Base-by-base conservation (phyloP, 108 stramenopile genomes). In the Nitzschia palea region DNA sequence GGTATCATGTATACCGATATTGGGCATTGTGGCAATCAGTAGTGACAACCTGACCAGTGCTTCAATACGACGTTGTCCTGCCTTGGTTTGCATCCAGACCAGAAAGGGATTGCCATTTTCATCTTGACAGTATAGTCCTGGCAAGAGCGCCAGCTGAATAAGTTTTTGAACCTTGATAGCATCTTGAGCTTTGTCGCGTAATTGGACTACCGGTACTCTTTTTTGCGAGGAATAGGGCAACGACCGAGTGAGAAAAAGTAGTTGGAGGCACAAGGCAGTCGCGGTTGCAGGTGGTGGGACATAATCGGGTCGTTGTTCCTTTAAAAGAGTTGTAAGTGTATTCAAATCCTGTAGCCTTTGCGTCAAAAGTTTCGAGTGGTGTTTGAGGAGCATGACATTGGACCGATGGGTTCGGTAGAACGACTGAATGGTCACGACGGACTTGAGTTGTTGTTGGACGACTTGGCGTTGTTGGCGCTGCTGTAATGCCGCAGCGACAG, bases 221-320 rank as follows among this genome's bases (percentile, higher is more conserved):
- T 33, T 26, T 27, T 55, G 9, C 10, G 50, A 79, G 30, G 36
- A 47, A 44, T 80, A 73, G 29, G 71, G 55, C 44, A 73, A 47
- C 0, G 80, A 71, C 28, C 61, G 71, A 25, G 87, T 81, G 27
- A 94, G 62, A 74, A 79, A 90, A 29, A 89, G 57, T 36, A 90
- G 53, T 51, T 87, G 85, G 2, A 51, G 68, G 15, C 70, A 62
- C 73, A 93, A 67, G 2, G 81, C 69, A 3, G 86, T 84, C 10
- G 63, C 80, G 0, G 85, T 87, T 9, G 88, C 85, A 6, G 81
- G 83, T 54, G 92, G 92, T 9, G 87, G 84, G 29, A 88, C 65
- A 70, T 88, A 93, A 18, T 63, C 71, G 12, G 42, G 14, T 2
- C 40, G 28, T 44, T 55, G 32, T 33, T 57, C 55, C 44, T 74